Percentiles rank a stretch among this genome's conserved stretches.
Conservation (phyloP, 2,329 filamentous ascomycete species). For the Chaetomiaceae sp. region DNA sequence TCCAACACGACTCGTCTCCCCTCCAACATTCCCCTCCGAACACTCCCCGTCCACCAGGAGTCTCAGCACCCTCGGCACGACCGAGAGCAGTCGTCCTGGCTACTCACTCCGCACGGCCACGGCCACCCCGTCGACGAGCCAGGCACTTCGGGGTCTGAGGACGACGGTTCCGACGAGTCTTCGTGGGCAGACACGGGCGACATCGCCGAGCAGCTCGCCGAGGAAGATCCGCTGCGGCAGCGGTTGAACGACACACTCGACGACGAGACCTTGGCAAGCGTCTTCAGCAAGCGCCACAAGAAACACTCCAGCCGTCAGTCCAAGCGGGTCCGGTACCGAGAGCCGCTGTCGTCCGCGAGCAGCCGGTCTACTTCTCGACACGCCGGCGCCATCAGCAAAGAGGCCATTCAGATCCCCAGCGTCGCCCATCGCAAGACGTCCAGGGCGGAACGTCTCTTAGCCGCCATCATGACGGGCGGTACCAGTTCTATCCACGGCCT, state of each 20-base stretch:
- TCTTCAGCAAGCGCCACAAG: conserved; percentile 43
- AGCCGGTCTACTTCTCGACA: conserved; percentile 30
- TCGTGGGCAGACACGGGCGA: conserved; percentile 95
- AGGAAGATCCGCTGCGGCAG: conserved; percentile 74
- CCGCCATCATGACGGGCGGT: conserved; percentile 80
- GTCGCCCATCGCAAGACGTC: conserved; percentile 60
- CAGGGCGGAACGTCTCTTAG: conserved; percentile 65
- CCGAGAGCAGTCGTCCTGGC: conserved; percentile 42
- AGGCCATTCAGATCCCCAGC: conserved; percentile 78
- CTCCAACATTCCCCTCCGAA: conserved; percentile 84
- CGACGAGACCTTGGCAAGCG: conserved; percentile 49
- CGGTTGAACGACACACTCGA: conserved; percentile 62
- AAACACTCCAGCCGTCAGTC: conserved; percentile 33
- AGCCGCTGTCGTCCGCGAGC: conserved; percentile 39
- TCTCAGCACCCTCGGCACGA: conserved; percentile 33
- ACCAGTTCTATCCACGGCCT: conserved; percentile 79
- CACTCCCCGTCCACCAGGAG: conserved; percentile 47
- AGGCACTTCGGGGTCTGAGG: conserved; percentile 50
- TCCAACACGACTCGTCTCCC: conserved; percentile 62
- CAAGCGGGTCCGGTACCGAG: conserved; percentile 67
- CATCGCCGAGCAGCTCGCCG: conserved; percentile 83
- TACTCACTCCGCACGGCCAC: conserved; percentile 42
- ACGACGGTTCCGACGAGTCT: conserved; percentile 57
- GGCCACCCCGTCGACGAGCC: conserved; percentile 44
- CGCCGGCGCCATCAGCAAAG: conserved; percentile 54